phyloP scores from a whole-genome alignment of 495 filamentous ascomycete genomes.

The Astrothelium macrocarpum region DNA sequence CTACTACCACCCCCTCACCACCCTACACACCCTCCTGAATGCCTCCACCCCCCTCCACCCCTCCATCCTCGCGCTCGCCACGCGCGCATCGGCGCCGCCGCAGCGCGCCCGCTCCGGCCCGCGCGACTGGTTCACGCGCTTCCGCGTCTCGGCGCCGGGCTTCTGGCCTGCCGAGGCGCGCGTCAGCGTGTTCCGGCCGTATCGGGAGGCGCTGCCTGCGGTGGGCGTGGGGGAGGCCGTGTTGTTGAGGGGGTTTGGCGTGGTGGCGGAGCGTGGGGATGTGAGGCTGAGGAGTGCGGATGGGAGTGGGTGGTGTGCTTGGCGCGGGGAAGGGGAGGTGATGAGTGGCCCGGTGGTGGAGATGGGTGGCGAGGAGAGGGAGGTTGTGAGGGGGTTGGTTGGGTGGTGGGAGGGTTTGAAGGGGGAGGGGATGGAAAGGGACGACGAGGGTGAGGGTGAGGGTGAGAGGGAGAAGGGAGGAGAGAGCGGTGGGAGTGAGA shows the following conservation, averaged over 20 bases:
- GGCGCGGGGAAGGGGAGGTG: conserved; percentile 36
- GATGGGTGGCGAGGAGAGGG: conserved; percentile 48
- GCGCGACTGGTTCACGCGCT: conserved; percentile 57
- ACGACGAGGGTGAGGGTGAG: not conserved
- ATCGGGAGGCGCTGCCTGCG: conserved; percentile 58
- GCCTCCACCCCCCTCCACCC: conserved; percentile 18
- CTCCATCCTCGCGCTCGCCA: conserved; percentile 54
- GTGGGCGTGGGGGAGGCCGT: conserved; percentile 63
- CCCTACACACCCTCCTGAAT: conserved; percentile 37
- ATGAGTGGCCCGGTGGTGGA: conserved; percentile 57
- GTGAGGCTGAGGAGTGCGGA: conserved; percentile 40
- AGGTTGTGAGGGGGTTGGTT: conserved; percentile 45
- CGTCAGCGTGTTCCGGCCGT: conserved; percentile 66
- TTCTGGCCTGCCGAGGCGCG: conserved; percentile 18
- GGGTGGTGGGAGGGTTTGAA: conserved; percentile 40
- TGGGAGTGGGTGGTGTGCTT: conserved; percentile 33
- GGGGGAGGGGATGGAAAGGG: not conserved
- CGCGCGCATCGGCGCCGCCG: conserved; percentile 44
- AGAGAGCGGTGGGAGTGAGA: not conserved
- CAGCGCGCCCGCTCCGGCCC: conserved; percentile 54
- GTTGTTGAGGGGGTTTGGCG: conserved; percentile 64
- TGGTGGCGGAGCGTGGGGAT: conserved; percentile 44
- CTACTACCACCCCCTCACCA: conserved; percentile 60
- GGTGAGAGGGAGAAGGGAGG: not conserved
- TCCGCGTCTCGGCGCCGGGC: conserved; percentile 61